phyloP scores from a whole-genome alignment of 139 green algal species.

The Chlorokybus atmophyticus region DNA sequence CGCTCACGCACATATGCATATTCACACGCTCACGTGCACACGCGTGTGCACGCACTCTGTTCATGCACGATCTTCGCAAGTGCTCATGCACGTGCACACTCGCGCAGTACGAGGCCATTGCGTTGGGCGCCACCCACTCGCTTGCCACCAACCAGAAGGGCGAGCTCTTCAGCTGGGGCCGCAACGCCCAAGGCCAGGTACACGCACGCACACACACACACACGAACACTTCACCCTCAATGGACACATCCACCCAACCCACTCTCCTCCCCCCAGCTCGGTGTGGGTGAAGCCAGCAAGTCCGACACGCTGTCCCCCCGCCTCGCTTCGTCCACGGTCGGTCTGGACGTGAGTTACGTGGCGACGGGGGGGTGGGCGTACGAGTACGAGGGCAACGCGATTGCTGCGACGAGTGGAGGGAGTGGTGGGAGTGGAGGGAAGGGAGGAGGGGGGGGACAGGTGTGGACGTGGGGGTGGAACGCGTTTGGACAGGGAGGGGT shows the following conservation, averaged over 20 bases:
- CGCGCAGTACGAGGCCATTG: neutral
- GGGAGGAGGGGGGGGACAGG: neutral
- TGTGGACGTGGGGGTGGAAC: slow-evolving; percentile 26
- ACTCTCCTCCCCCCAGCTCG: neutral
- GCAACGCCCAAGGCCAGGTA: slow-evolving; percentile 10
- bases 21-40: too few species aligned
- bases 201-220: slow-evolving; percentile 1
- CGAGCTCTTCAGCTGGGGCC: slow-evolving; percentile 18
- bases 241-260: slow-evolving; percentile 4
- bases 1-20: too few species aligned
- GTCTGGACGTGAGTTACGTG: slow-evolving; percentile 8
- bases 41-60: too few species aligned
- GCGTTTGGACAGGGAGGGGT: slow-evolving; percentile 23
- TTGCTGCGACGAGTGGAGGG: too few species aligned
- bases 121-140: slow-evolving; percentile 9
- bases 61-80: too few species aligned
- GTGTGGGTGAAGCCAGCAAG: too few species aligned
- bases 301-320: neutral
- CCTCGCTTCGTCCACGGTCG: slow-evolving; percentile 1
- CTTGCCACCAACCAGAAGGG: slow-evolving; percentile 6
- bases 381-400: neutral
- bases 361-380: neutral
- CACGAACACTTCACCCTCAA: slow-evolving; percentile 1
- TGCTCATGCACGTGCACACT: too few species aligned
- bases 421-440: too few species aligned